phyloP scores from a whole-genome alignment of 1,284 basidiomycete genomes.

The Trichosporon asahii region DNA sequence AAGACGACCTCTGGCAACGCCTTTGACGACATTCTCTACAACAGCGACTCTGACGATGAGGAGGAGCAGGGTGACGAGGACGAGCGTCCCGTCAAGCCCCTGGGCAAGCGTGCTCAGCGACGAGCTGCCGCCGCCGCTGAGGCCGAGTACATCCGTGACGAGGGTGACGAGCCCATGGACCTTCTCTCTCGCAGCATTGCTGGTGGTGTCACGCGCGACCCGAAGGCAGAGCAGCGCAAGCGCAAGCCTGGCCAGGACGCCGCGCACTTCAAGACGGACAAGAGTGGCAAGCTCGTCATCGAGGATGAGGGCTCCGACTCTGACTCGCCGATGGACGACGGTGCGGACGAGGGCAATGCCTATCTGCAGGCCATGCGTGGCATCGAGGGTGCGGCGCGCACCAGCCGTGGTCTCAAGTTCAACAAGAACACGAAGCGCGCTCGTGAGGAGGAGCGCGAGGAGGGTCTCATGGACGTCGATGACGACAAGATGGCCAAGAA shows the following conservation, averaged over 20 bases:
- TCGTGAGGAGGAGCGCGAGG: slow-evolving; percentile 62
- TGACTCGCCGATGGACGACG: slow-evolving; percentile 35
- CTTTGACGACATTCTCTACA: slow-evolving; percentile 93
- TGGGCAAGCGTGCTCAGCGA: slow-evolving; percentile 33
- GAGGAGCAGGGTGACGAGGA: slow-evolving; percentile 67
- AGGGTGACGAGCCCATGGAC: slow-evolving; percentile 95
- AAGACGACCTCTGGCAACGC: slow-evolving; percentile 66
- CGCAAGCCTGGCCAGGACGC: slow-evolving; percentile 84
- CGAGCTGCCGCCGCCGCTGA: slow-evolving; percentile 28
- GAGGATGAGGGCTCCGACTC: slow-evolving; percentile 58
- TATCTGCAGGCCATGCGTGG: slow-evolving; percentile 74
- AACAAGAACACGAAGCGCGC: slow-evolving; percentile 95
- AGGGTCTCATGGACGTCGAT: slow-evolving; percentile 38
- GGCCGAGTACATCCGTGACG: slow-evolving; percentile 66
- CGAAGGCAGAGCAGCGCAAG: slow-evolving; percentile 16
- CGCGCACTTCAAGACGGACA: slow-evolving; percentile 80
- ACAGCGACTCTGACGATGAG: slow-evolving; percentile 80
- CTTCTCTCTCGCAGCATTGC: slow-evolving; percentile 74
- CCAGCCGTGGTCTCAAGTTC: slow-evolving; percentile 84
- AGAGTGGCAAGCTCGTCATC: slow-evolving; percentile 86
- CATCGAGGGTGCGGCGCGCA: slow-evolving; percentile 82
- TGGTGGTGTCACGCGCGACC: slow-evolving; percentile 64
- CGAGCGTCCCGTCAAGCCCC: slow-evolving; percentile 37
- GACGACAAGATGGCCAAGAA: slow-evolving; percentile 64
- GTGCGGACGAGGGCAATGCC: slow-evolving; percentile 69